Percentiles rank a stretch among this genome's conserved stretches.
Evolutionary conservation across 345 rosid genomes (phyloP).

Genomic region (Brassica rapa): DNA sequence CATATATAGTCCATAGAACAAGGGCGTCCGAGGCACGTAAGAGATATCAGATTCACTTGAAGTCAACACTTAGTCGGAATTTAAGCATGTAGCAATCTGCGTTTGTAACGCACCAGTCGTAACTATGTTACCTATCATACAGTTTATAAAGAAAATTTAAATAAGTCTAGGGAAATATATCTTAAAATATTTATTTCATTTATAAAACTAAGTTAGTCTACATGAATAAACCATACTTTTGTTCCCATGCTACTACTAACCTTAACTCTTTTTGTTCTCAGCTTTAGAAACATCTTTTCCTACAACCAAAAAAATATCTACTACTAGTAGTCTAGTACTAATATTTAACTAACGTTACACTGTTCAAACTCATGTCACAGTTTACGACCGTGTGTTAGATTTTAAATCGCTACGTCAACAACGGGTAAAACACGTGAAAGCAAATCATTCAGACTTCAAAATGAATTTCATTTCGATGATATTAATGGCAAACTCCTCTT

Average conservation of each 20-base stretch:
- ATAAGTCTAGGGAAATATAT: background rate
- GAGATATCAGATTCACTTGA: background rate
- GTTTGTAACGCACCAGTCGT: background rate
- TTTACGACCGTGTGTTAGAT: conserved; percentile 2
- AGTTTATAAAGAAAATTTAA: background rate
- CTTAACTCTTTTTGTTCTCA: conserved; percentile 19
- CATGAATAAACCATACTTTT: background rate
- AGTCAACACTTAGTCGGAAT: background rate
- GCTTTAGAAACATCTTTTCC: conserved; percentile 35
- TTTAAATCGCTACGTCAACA: conserved; percentile 10
- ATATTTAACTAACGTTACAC: conserved; percentile 1
- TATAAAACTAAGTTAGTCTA: conserved; percentile 9
- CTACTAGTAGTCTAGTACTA: background rate
- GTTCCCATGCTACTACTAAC: background rate
- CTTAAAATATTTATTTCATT: background rate
- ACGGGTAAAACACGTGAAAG: background rate
- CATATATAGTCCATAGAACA: background rate
- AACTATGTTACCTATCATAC: background rate
- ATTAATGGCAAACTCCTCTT: conserved; percentile 29
- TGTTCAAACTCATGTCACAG: conserved; percentile 11
- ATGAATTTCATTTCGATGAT: conserved; percentile 28
- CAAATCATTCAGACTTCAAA: conserved; percentile 6
- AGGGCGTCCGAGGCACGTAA: background rate
- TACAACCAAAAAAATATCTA: conserved; percentile 10
- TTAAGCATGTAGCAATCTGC: background rate